Percentiles rank a stretch among this genome's conserved stretches.
Conservation (phyloP, 768 basidiomycete genomes). For the Rhodotorula diobovata region DNA sequence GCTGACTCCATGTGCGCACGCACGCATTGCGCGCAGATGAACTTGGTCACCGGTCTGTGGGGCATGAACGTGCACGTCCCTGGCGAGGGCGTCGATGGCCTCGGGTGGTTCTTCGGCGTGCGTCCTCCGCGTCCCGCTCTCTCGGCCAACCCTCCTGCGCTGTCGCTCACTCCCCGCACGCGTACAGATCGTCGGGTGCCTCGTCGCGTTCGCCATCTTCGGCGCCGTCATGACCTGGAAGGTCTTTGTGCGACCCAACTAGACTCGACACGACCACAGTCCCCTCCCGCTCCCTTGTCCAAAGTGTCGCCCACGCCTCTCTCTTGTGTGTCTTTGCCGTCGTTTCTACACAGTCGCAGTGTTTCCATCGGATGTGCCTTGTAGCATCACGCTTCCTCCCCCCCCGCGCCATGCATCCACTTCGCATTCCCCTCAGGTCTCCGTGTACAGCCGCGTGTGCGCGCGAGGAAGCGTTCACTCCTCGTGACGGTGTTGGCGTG, state of each 20-base stretch:
- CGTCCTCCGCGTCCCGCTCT: neutral
- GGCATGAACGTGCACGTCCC: slow-evolving; percentile 98
- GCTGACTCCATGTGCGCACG: too few relatives aligned
- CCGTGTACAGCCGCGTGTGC: too few relatives aligned
- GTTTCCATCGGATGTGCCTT: neutral
- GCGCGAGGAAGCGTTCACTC: too few relatives aligned
- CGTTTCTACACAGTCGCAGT: neutral
- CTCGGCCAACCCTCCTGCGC: neutral
- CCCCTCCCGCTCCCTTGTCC: too few relatives aligned
- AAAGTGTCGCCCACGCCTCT: neutral
- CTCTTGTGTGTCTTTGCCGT: neutral
- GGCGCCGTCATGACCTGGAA: slow-evolving; percentile 36
- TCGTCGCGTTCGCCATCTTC: slow-evolving; percentile 28
- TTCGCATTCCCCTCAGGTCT: too few relatives aligned
- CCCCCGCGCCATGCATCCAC: neutral
- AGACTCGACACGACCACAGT: too few relatives aligned
- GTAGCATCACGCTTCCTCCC: neutral
- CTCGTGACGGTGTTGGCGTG: too few relatives aligned
- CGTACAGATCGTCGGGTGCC: slow-evolving; percentile 32
- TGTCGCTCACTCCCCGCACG: neutral
- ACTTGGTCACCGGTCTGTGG: slow-evolving; percentile 76
- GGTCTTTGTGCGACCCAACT: neutral
- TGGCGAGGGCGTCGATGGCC: slow-evolving; percentile 58
- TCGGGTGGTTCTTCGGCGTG: slow-evolving; percentile 54
- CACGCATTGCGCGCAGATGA: slow-evolving; percentile 48